Base-by-base conservation (phyloP, 352 stramenopile genomes). In the Phytopythium cucurbitacearum region DNA sequence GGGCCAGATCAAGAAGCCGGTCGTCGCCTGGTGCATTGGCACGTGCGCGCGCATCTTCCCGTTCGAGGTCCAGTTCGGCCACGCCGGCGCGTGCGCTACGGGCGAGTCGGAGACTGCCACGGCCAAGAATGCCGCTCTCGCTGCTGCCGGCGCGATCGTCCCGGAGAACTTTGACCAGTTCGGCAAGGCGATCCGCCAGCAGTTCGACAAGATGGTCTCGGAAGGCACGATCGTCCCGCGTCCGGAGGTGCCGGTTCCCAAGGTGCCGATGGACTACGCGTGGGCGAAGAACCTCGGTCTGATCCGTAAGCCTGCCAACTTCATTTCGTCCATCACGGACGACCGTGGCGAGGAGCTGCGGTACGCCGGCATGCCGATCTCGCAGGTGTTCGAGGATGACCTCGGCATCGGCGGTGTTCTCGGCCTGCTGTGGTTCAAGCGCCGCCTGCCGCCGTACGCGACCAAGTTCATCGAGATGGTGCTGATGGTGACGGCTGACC, bases 401-500 rank as follows among this genome's bases (percentile, higher is more conserved):
- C 76, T 98, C 43, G 94, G 94, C 41, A 80, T 99, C 45, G 95
- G 95, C 35, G 95, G 94, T 40, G 95, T 98, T 12, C 75, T 99
- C 11, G 94, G 87, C 15, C 69, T 99, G 51, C 80, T 99, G 36
- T 99, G 95, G 95, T 99, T 99, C 81, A 92, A 96, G 69, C 87
- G 95, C 33, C 72, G 78, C 38, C 64, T 98, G 58, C 90, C 91
- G 16, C 40, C 80, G 37, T 97, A 97, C 74, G 90, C 89, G 13
- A 87, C 77, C 42, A 97, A 97, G 71, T 99, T 99, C 66, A 98
- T 99, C 55, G 95, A 99, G 75, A 98, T 98, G 92, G 91, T 98
- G 54, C 78, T 99, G 16, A 98, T 98, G 94, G 93, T 99, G 38
- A 98, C 93, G 15, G 95, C 95, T 36, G 95, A 99, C 73, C 95